Evolutionary conservation across 441 rosid species (phyloP).

Genomic region (Erysimum cheiri): DNA sequence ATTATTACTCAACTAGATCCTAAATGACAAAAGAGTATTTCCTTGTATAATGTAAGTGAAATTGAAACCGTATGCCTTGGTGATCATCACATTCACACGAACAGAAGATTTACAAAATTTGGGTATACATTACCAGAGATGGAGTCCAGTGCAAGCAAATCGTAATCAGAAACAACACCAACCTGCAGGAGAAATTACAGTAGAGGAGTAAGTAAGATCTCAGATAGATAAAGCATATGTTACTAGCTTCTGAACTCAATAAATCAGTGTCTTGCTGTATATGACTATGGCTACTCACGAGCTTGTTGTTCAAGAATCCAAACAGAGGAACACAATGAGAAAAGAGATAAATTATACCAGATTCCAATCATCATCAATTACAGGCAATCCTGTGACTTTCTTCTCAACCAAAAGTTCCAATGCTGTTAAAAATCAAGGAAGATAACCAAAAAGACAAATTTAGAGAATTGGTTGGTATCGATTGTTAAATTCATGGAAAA

Average conservation of each 20-base stretch:
- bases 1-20: slow-evolving; percentile 4
- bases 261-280: neutral
- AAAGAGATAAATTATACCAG: slow-evolving; percentile 54
- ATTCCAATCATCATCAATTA: slow-evolving; percentile 79
- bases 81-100: slow-evolving; percentile 26
- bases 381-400: slow-evolving; percentile 85
- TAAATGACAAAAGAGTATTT: slow-evolving; percentile 9
- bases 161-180: slow-evolving; percentile 97
- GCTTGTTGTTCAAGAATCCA: neutral
- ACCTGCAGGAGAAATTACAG: slow-evolving; percentile 55
- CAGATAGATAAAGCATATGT: slow-evolving; percentile 1
- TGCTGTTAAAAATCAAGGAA: slow-evolving; percentile 52
- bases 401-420: slow-evolving; percentile 77
- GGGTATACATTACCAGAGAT: slow-evolving; percentile 65
- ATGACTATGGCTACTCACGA: neutral
- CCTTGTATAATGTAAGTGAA: neutral
- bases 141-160: slow-evolving; percentile 79
- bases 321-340: neutral
- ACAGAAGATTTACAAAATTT: slow-evolving; percentile 2
- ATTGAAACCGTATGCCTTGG: slow-evolving; percentile 7
- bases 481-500: neutral
- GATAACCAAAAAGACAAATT: neutral
- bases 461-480: neutral
- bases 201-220: slow-evolving; percentile 13
- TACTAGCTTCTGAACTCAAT: neutral